Conservation (phyloP, 2,329 filamentous ascomycete species). For the Paraphaeosphaeria sporulosa region DNA sequence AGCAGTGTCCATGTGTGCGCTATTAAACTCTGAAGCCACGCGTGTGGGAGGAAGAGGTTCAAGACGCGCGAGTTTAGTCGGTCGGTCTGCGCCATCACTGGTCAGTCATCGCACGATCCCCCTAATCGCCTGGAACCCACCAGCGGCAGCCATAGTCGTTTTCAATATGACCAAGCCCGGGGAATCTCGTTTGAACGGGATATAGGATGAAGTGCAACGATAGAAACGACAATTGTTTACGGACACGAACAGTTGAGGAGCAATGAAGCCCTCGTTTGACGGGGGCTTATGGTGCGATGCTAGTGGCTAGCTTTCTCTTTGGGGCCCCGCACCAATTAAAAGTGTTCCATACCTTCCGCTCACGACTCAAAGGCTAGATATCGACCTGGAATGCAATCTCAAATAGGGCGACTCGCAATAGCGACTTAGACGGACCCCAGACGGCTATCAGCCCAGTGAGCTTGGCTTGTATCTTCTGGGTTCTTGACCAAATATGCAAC, state of each 20-base stretch:
- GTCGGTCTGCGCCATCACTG: neutral
- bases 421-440: too few species aligned
- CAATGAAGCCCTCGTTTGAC: neutral
- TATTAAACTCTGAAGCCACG: neutral
- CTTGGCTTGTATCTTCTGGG: too few species aligned
- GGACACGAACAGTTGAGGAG: neutral
- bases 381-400: neutral
- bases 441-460: too few species aligned
- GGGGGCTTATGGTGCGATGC: neutral
- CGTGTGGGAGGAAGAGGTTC: neutral
- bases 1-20: slow-evolving; percentile 2
- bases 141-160: neutral
- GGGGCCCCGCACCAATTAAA: neutral
- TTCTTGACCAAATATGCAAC: too few species aligned
- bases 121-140: neutral
- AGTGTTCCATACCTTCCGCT: slow-evolving; percentile 1
- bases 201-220: neutral
- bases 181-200: neutral
- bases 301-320: neutral
- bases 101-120: neutral
- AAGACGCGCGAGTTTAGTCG: neutral
- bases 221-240: neutral
- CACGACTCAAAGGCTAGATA: neutral
- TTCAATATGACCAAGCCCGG: neutral
- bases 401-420: too few species aligned